These are phyloP conservation scores for Kokia cookei DNA, from an alignment of 441 rosid genomes.

Conservation along the genomic window DNA sequence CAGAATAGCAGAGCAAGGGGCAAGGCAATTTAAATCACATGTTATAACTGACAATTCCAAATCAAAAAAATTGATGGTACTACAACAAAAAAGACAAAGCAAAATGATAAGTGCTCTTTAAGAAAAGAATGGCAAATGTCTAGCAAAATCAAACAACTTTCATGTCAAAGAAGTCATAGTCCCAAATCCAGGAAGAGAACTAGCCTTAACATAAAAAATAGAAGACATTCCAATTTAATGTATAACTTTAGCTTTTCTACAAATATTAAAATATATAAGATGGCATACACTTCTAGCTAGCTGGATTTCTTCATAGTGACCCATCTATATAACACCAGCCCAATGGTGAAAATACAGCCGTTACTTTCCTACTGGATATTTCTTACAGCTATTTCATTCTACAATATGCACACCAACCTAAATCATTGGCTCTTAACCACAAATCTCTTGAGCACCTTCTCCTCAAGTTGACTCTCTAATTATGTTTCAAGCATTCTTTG, in stretches of 20 bases:
- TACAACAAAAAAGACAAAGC: not conserved
- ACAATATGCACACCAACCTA: not conserved
- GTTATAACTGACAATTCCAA: not conserved
- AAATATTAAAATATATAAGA: not conserved
- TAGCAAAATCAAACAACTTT: not conserved
- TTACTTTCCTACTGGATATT: not conserved
- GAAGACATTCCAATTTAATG: not conserved
- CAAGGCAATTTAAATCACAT: not conserved
- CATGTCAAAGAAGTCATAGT: not conserved
- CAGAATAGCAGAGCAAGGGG: not conserved
- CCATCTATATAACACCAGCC: not conserved
- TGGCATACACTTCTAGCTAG: not conserved
- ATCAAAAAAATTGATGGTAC: not conserved
- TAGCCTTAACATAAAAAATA: not conserved
- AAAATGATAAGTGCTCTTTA: not conserved
- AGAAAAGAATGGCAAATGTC: not conserved
- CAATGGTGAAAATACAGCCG: not conserved
- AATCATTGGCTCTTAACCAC: not conserved
- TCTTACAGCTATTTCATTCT: not conserved
- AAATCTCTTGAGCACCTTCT: constrained; percentile 1
- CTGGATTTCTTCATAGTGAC: not conserved
- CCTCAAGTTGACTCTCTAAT: not conserved
- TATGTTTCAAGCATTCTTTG: not conserved
- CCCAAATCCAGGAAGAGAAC: not conserved
- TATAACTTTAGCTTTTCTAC: not conserved